Base-by-base conservation (phyloP, 768 basidiomycete species). In the Suillus variegatus region DNA sequence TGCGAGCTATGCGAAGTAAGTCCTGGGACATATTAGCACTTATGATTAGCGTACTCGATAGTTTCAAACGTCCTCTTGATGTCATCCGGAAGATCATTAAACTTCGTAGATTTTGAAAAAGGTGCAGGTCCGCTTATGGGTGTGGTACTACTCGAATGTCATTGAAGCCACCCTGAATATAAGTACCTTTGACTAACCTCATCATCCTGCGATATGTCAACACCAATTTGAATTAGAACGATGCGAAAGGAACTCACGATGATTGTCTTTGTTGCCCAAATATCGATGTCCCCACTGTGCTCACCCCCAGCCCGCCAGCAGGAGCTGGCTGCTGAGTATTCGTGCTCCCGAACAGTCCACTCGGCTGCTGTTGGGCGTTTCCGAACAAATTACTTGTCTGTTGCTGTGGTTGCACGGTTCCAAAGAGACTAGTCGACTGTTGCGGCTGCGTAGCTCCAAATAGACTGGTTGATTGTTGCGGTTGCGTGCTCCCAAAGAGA, bases 51-150 rank as follows among this genome's bases (percentile, higher is more conserved):
- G 65, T 68, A 94, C 93, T 94, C 93, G 51, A 94, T 84, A 46
- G 75, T 73, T 71, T 93, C 93, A 20, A 94, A 80, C 5, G 76
- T 80, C 66, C 77, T 86, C 76, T 87, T 91, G 25, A 88, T 66
- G 3, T 86, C 82, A 60, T 94, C 92, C 1, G 91, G 88, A 4
- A 94, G 76, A 73, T 94, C 93, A 62, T 94, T 94, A 76, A 93
- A 94, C 72, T 92, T 94, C 0, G 91, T 92, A 0, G 82, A 80
- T 64, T 79, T 83, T 36, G 80, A 80, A 51, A 81, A 79, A 22
- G 74, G 16, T 41, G 72, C 66, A 22, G 72, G 73, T 8, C 75
- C 76, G 4, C 68, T 70, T 64, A 72, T 65, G 25, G 76, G 74
- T 2, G 76, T 76, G 49, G 74, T 65, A 28, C 75, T 79, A 47